Evolutionary conservation across 345 rosid genomes (phyloP).

Genomic region (Syzygium jambos): DNA sequence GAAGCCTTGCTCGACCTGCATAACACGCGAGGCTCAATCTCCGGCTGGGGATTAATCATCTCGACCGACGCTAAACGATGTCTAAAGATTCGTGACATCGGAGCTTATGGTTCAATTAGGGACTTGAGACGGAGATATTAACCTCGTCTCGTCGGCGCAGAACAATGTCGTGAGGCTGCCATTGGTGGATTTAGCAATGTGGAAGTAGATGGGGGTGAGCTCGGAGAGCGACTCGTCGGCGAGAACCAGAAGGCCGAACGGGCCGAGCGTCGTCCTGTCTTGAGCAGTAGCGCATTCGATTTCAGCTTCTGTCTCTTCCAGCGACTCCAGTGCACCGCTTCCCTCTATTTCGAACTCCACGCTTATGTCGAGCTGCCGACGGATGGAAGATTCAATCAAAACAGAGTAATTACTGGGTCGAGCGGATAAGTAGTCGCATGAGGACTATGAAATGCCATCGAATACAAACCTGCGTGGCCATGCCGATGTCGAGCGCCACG

Average conservation of each 20-base stretch:
- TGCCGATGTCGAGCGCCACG: conserved; percentile 45
- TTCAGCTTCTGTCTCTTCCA: background rate
- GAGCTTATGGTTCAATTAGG: background rate
- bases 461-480: conserved; percentile 45
- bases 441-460: background rate
- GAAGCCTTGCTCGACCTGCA: conserved; percentile 67
- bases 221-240: conserved; percentile 67
- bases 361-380: conserved; percentile 44
- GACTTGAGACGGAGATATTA: background rate
- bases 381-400: background rate
- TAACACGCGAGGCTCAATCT: background rate
- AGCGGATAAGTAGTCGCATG: background rate
- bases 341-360: conserved; percentile 38
- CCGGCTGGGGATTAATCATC: background rate
- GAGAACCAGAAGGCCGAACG: conserved; percentile 63
- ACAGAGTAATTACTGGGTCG: background rate
- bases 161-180: conserved; percentile 36
- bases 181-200: conserved; percentile 19
- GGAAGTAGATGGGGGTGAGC: conserved; percentile 70
- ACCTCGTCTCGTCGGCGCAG: conserved; percentile 82
- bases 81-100: background rate
- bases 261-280: conserved; percentile 53
- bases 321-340: background rate
- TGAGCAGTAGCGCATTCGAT: conserved; percentile 28
- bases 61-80: background rate